These are phyloP conservation scores for Kingdonia uniflora DNA, from an alignment of 164 flowering plant genomes.

Conservation along the genomic window DNA sequence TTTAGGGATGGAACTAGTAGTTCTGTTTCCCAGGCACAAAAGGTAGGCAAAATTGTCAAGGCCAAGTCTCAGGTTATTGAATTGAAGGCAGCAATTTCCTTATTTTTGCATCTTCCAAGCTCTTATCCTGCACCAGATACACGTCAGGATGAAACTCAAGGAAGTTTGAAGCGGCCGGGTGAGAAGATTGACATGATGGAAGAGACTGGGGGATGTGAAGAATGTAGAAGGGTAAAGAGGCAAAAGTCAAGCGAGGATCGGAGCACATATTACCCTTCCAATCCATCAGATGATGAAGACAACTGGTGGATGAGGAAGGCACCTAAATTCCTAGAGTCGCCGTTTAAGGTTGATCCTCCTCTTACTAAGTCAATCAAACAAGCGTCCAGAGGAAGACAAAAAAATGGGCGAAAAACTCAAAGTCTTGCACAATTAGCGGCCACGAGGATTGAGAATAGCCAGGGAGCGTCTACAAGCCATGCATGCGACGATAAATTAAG, in stretches of 20 bases:
- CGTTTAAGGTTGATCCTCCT: conserved; percentile 60
- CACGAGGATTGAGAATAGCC: conserved; percentile 92
- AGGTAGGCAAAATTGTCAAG: conserved; percentile 18
- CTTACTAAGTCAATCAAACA: conserved; percentile 49
- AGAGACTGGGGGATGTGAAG: conserved; percentile 88
- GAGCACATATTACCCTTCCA: conserved; percentile 30
- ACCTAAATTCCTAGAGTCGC: conserved; percentile 40
- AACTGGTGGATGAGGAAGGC: conserved; percentile 88
- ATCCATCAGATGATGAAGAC: conserved; percentile 71
- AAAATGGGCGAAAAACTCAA: conserved; percentile 73
- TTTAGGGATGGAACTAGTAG: conserved; percentile 7
- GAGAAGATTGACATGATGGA: conserved; percentile 34
- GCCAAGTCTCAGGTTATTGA: conserved; percentile 36
- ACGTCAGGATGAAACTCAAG: conserved; percentile 47
- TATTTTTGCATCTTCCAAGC: conserved; percentile 50
- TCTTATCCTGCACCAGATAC: conserved; percentile 20
- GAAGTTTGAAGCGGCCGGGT: conserved; percentile 32
- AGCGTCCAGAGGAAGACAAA: conserved; percentile 66
- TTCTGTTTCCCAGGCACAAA: conserved; percentile 19
- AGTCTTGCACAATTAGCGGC: conserved; percentile 88
- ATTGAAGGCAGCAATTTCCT: conserved; percentile 59
- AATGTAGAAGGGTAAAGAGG: conserved; percentile 67
- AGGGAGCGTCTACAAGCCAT: conserved; percentile 97
- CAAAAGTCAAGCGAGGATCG: conserved; percentile 64
- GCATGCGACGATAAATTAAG: conserved; percentile 67